A percentile compares a stretch with the other conserved stretches of the same genome.
Conservation (phyloP, 2,329 filamentous ascomycete species). For the Paramyrothecium roridum region DNA sequence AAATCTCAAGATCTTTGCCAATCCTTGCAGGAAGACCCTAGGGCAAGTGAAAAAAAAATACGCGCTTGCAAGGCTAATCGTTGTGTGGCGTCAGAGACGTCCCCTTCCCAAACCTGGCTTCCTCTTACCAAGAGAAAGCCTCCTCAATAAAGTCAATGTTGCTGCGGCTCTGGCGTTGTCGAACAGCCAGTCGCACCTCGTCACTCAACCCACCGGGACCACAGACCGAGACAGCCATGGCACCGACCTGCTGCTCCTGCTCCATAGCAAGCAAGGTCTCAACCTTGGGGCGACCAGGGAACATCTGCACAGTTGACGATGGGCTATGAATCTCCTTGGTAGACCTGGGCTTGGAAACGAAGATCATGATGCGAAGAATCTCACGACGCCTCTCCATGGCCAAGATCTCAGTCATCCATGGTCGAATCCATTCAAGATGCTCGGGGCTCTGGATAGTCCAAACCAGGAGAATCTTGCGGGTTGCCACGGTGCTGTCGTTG, state of each 20-base stretch:
- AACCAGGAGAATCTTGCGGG: conserved; percentile 69
- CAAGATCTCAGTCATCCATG: conserved; percentile 80
- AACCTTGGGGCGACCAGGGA: conserved; percentile 74
- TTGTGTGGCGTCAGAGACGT: neutral
- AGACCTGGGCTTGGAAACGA: conserved; percentile 70
- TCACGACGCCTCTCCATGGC: conserved; percentile 73
- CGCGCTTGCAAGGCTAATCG: neutral
- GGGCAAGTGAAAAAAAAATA: too few relatives aligned
- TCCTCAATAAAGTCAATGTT: conserved; percentile 79
- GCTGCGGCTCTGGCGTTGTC: conserved; percentile 60
- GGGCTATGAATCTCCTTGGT: conserved; percentile 81
- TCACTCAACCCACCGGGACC: conserved; percentile 72
- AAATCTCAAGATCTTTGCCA: neutral
- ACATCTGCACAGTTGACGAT: conserved; percentile 77
- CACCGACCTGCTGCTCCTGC: conserved; percentile 70
- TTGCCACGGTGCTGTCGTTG: conserved; percentile 65
- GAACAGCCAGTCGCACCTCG: conserved; percentile 67
- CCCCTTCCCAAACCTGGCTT: neutral
- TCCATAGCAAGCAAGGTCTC: conserved; percentile 69
- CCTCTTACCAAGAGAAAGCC: conserved; percentile 60
- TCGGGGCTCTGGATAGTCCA: conserved; percentile 80
- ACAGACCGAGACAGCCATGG: conserved; percentile 72
- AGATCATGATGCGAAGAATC: conserved; percentile 72
- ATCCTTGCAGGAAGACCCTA: too few relatives aligned
- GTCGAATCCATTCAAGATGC: conserved; percentile 79